phyloP scores from a whole-genome alignment of 441 rosid genomes.

The Hypseocharis bilobata region DNA sequence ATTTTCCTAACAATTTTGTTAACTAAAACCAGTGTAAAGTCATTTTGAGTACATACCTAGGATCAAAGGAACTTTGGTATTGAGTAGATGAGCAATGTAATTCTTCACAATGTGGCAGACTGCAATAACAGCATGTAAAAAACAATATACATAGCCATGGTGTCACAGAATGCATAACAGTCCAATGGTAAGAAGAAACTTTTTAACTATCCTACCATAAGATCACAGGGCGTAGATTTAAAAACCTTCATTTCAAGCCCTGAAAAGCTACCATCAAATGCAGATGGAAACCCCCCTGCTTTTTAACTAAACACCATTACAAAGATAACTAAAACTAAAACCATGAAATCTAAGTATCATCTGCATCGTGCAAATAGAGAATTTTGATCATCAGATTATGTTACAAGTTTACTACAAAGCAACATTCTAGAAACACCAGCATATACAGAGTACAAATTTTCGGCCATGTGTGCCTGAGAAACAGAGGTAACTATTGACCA shows the following conservation, averaged over 20 bases:
- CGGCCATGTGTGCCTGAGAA: not conserved
- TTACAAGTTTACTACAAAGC: not conserved
- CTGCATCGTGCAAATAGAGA: not conserved
- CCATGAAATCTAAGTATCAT: not conserved
- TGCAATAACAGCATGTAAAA: conserved; percentile 29
- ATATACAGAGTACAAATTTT: not conserved
- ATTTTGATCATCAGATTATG: not conserved
- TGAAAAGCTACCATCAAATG: not conserved
- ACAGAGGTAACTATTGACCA: not conserved
- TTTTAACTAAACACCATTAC: not conserved
- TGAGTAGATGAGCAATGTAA: conserved; percentile 62
- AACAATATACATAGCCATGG: conserved; percentile 14
- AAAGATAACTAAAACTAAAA: not conserved
- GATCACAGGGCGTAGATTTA: not conserved
- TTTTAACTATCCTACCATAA: not conserved
- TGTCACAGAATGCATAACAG: not conserved
- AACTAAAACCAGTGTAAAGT: not conserved
- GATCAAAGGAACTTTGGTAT: conserved; percentile 69
- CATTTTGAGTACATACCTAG: conserved; percentile 39
- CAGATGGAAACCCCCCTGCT: not conserved
- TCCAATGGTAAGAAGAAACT: too few species aligned
- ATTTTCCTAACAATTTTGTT: not conserved
- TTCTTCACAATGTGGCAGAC: conserved; percentile 87
- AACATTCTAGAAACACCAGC: not conserved
- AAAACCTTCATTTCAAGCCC: not conserved